Percentiles rank a stretch among this genome's conserved stretches.
Evolutionary conservation across 345 rosid genomes (phyloP).

Genomic region (Laguncularia racemosa): DNA sequence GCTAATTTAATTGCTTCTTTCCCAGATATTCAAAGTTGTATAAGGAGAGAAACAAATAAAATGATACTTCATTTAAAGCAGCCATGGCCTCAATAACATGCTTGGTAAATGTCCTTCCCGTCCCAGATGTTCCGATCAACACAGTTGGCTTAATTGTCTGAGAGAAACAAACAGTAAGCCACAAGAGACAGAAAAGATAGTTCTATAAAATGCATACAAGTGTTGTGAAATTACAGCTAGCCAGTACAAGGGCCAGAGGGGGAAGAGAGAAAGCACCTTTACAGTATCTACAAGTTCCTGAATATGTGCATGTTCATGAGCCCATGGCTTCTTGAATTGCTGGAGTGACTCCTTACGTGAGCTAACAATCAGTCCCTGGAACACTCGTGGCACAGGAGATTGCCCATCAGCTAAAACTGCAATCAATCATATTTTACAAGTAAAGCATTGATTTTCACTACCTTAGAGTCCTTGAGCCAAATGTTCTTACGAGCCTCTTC

Average conservation of each 20-base stretch:
- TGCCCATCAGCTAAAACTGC: too few species aligned
- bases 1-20: background rate
- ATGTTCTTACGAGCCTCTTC: conserved; percentile 79
- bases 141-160: conserved; percentile 91
- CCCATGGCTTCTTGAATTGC: conserved; percentile 97
- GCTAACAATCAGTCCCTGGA: conserved; percentile 85
- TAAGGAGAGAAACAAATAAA: conserved; percentile 1
- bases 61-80: conserved; percentile 57
- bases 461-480: conserved; percentile 96
- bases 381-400: conserved; percentile 9
- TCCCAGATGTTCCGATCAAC: conserved; percentile 92
- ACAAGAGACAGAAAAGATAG: conserved; percentile 9
- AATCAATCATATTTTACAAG: background rate
- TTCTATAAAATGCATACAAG: conserved; percentile 5
- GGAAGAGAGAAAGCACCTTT: conserved; percentile 39
- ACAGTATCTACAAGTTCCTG: conserved; percentile 58
- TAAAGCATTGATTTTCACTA: conserved; percentile 14
- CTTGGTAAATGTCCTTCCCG: conserved; percentile 77
- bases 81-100: conserved; percentile 94
- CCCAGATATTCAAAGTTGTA: background rate
- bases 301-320: conserved; percentile 75
- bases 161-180: background rate
- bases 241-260: conserved; percentile 7
- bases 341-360: conserved; percentile 80
- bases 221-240: background rate